A percentile compares a stretch with the other conserved stretches of the same genome.
These are phyloP conservation scores for Cajanus cajan DNA, from an alignment of 306 rosid species.

Conservation along the genomic window DNA sequence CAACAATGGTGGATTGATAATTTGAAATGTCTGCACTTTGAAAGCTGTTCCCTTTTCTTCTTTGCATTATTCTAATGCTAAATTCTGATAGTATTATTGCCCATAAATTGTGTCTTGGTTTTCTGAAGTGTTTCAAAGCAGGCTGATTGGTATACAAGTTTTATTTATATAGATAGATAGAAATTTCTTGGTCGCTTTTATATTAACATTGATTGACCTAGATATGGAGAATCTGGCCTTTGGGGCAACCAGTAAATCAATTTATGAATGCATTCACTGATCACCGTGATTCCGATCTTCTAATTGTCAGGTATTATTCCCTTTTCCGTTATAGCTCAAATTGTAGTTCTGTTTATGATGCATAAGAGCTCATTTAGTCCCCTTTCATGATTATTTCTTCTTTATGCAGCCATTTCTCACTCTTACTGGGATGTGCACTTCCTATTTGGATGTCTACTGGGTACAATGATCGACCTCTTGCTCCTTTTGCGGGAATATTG, in stretches of 20 bases:
- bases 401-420: constrained; percentile 80
- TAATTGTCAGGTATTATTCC: constrained; percentile 72
- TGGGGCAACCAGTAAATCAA: constrained; percentile 72
- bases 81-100: not conserved
- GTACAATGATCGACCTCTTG: constrained; percentile 83
- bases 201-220: constrained; percentile 37
- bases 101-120: constrained; percentile 11
- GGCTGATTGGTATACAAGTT: not conserved
- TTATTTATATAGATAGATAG: not conserved
- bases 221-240: constrained; percentile 97
- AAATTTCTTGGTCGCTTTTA: constrained; percentile 19
- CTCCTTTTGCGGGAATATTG: constrained; percentile 93
- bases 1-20: not conserved
- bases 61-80: not conserved
- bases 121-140: constrained; percentile 15
- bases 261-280: constrained; percentile 97
- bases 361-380: constrained; percentile 11
- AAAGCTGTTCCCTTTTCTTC: not conserved
- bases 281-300: constrained; percentile 93
- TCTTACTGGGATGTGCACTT: constrained; percentile 88
- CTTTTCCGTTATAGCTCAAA: constrained; percentile 4
- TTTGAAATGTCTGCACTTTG: not conserved
- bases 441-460: constrained; percentile 96
- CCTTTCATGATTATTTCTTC: constrained; percentile 25
- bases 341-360: constrained; percentile 20